Conservation (phyloP, 192 early-diverging fungal genomes). For the Coemansia sp. region DNA sequence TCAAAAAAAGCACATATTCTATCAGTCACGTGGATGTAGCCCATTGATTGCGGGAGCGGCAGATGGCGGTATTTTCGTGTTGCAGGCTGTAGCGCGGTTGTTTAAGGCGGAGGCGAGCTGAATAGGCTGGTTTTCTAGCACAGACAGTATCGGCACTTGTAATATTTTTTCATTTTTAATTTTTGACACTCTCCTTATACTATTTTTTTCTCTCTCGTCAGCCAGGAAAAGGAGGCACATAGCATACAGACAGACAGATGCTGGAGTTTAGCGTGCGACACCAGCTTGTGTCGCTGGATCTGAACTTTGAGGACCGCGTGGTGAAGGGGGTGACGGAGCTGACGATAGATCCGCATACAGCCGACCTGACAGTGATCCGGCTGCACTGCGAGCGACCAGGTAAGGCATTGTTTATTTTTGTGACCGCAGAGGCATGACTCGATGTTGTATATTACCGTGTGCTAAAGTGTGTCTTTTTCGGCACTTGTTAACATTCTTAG, state of each 20-base stretch:
- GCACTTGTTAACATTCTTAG: constrained; percentile 4
- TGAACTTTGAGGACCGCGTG: constrained; percentile 30
- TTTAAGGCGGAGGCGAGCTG: too few species aligned
- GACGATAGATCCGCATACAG: constrained; percentile 33
- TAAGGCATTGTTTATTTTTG: too few species aligned
- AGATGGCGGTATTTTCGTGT: too few species aligned
- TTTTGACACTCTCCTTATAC: background rate
- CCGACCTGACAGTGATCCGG: constrained; percentile 10
- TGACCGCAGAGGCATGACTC: too few species aligned
- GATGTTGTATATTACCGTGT: background rate
- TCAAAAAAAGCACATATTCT: too few species aligned
- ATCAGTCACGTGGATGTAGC: too few species aligned
- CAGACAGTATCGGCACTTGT: too few species aligned
- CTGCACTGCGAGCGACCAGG: constrained; percentile 50
- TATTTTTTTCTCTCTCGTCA: too few species aligned
- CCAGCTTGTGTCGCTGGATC: constrained; percentile 50
- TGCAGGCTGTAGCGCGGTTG: too few species aligned
- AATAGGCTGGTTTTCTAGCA: too few species aligned
- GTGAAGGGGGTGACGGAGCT: constrained; percentile 50
- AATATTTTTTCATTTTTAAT: background rate
- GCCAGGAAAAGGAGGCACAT: too few species aligned
- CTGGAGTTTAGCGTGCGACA: constrained; percentile 34
- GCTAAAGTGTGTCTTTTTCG: background rate
- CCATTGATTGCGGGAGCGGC: too few species aligned
- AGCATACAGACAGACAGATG: constrained; percentile 8